Conservation (phyloP, 306 rosid genomes). For the Ormosia semicastrata region DNA sequence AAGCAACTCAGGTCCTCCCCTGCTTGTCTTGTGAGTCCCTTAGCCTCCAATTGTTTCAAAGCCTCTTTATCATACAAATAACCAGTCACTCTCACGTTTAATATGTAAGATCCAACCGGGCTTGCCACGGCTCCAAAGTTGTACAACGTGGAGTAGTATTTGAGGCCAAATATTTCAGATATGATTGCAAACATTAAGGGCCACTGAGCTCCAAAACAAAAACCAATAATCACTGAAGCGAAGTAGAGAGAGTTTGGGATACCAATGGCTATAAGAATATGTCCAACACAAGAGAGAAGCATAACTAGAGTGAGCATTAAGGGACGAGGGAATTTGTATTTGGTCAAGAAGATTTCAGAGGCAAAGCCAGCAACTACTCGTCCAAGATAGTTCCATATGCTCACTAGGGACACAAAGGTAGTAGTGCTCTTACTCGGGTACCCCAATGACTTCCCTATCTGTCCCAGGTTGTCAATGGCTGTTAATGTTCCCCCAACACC, state of each 20-base stretch:
- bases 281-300: slow-evolving; percentile 58
- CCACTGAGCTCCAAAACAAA: slow-evolving; percentile 77
- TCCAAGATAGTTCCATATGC: slow-evolving; percentile 79
- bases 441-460: slow-evolving; percentile 60
- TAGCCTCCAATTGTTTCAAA: slow-evolving; percentile 41
- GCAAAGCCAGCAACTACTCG: slow-evolving; percentile 50
- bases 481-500: slow-evolving; percentile 70
- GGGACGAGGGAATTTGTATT: slow-evolving; percentile 65
- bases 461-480: slow-evolving; percentile 68
- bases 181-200: slow-evolving; percentile 67
- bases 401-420: slow-evolving; percentile 67
- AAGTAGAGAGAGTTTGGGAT: slow-evolving; percentile 56
- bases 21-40: slow-evolving; percentile 27
- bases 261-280: slow-evolving; percentile 57
- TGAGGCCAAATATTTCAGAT: slow-evolving; percentile 70
- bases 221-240: slow-evolving; percentile 59
- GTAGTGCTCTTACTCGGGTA: slow-evolving; percentile 54
- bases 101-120: slow-evolving; percentile 62
- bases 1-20: slow-evolving; percentile 53
- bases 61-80: slow-evolving; percentile 61
- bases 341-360: slow-evolving; percentile 58
- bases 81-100: slow-evolving; percentile 66
- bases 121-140: slow-evolving; percentile 54
- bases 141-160: slow-evolving; percentile 68
- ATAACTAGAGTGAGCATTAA: slow-evolving; percentile 49